Evolutionary conservation across 2,329 filamentous ascomycete genomes (phyloP).

Genomic region (Fusarium liriodendri): DNA sequence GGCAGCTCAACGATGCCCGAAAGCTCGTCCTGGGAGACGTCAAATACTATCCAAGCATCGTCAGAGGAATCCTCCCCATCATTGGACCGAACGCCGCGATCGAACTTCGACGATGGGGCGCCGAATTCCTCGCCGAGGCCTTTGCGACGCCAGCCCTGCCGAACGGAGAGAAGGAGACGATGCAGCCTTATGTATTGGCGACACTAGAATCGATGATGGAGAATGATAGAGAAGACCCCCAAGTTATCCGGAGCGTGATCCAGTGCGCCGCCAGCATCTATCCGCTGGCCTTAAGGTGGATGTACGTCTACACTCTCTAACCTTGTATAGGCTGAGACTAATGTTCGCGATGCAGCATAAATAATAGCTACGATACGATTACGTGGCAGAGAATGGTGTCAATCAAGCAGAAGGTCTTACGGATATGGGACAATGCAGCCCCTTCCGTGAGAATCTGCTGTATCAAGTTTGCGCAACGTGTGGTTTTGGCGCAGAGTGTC

Average conservation of each 20-base stretch:
- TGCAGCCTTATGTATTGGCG: conserved; percentile 81
- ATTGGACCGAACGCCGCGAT: conserved; percentile 79
- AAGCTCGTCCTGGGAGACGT: conserved; percentile 89
- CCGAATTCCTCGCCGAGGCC: conserved; percentile 94
- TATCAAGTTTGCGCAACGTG: conserved; percentile 95
- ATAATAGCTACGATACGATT: conserved; percentile 82
- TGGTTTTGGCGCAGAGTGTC: conserved; percentile 92
- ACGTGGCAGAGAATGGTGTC: conserved; percentile 89
- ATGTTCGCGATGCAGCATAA: conserved; percentile 71
- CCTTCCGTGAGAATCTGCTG: conserved; percentile 89
- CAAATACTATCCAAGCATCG: conserved; percentile 89
- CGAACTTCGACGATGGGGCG: conserved; percentile 93
- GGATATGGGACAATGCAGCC: conserved; percentile 84
- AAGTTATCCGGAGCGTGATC: conserved; percentile 86
- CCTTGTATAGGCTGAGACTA: conserved; percentile 38
- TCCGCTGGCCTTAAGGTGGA: conserved; percentile 90
- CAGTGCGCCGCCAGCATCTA: conserved; percentile 94
- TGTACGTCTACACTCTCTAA: conserved; percentile 73
- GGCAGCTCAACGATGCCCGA: conserved; percentile 89
- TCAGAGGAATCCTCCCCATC: conserved; percentile 92
- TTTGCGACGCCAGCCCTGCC: conserved; percentile 91
- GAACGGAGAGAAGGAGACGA: conserved; percentile 81
- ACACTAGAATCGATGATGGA: conserved; percentile 78
- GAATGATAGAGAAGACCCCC: conserved; percentile 78
- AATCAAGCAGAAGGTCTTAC: conserved; percentile 90